These are phyloP conservation scores for Sporothrix phasma DNA, from an alignment of 2,329 filamentous ascomycete species.

Conservation along the genomic window DNA sequence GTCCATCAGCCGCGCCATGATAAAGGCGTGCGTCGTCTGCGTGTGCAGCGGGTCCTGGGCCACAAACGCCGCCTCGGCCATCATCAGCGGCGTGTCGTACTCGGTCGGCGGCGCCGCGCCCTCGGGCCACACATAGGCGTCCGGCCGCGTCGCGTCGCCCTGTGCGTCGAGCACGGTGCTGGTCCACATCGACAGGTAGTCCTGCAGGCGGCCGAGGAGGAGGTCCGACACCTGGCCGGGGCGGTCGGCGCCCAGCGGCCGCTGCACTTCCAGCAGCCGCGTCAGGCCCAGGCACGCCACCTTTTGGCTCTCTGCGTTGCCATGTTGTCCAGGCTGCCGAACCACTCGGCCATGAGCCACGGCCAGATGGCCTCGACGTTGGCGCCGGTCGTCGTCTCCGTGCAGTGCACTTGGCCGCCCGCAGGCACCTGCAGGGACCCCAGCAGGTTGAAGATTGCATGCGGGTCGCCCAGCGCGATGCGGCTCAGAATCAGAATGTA, in stretches of 20 bases:
- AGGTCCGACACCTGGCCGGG: conserved; percentile 43
- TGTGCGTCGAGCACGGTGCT: conserved; percentile 56
- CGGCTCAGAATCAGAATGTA: conserved; percentile 78
- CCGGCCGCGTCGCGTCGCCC: conserved; percentile 41
- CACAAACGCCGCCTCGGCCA: conserved; percentile 42
- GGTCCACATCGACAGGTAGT: conserved; percentile 67
- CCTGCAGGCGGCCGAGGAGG: conserved; percentile 54
- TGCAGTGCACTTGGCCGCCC: background rate
- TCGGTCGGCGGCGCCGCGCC: conserved; percentile 30
- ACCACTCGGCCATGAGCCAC: conserved; percentile 56
- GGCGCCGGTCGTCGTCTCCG: conserved; percentile 26
- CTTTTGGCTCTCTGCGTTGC: conserved; percentile 58
- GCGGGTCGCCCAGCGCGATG: conserved; percentile 62
- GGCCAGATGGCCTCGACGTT: conserved; percentile 37
- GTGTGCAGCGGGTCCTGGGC: conserved; percentile 57
- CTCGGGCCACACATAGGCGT: conserved; percentile 41
- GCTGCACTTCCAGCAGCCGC: conserved; percentile 53
- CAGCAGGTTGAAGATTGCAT: conserved; percentile 53
- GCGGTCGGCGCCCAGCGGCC: conserved; percentile 25
- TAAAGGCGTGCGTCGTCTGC: conserved; percentile 53
- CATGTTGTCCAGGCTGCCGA: conserved; percentile 57
- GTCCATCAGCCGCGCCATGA: conserved; percentile 50
- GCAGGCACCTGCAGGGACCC: conserved; percentile 9
- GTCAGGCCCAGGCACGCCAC: conserved; percentile 64
- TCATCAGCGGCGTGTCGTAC: conserved; percentile 47